Evolutionary conservation across 176 grass and related monocot species (phyloP).

Genomic region (Phoenix dactylifera): DNA sequence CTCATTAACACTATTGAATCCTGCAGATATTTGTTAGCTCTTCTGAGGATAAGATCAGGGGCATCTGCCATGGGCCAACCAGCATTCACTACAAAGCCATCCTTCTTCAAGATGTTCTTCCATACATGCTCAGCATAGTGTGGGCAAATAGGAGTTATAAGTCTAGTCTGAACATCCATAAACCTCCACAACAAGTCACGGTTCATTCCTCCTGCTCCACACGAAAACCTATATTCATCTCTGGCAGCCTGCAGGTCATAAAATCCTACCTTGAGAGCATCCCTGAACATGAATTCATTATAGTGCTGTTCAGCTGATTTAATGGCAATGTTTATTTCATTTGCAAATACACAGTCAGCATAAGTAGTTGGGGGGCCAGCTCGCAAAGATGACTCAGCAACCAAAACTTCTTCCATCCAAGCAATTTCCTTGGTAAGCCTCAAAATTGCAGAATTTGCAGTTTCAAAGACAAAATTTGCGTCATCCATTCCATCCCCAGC

Average conservation of each 20-base stretch:
- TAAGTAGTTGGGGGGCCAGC: constrained; percentile 36
- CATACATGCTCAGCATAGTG: constrained; percentile 75
- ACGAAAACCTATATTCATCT: constrained; percentile 73
- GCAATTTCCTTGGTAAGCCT: constrained; percentile 72
- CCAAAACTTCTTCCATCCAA: constrained; percentile 81
- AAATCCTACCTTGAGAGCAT: constrained; percentile 68
- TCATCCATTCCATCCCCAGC: constrained; percentile 88
- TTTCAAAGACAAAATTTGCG: constrained; percentile 85
- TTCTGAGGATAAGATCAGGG: constrained; percentile 45
- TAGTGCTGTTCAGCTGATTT: constrained; percentile 66
- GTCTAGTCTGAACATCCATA: constrained; percentile 67
- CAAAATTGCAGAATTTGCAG: constrained; percentile 67
- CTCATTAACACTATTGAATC: constrained; percentile 61
- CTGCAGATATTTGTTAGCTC: constrained; percentile 70
- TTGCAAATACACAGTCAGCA: constrained; percentile 65
- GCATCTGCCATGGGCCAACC: constrained; percentile 45
- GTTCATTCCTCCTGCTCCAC: constrained; percentile 60
- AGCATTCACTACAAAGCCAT: constrained; percentile 56
- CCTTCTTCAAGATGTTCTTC: constrained; percentile 46
- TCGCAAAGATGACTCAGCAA: constrained; percentile 46
- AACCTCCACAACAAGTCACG: constrained; percentile 43
- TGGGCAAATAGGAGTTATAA: constrained; percentile 58
- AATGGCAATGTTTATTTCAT: constrained; percentile 63
- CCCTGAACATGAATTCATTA: constrained; percentile 70
- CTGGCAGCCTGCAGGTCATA: constrained; percentile 69